These are phyloP conservation scores for Penicillium sp. DNA, from an alignment of 2,329 filamentous ascomycete genomes.

Conservation along the genomic window DNA sequence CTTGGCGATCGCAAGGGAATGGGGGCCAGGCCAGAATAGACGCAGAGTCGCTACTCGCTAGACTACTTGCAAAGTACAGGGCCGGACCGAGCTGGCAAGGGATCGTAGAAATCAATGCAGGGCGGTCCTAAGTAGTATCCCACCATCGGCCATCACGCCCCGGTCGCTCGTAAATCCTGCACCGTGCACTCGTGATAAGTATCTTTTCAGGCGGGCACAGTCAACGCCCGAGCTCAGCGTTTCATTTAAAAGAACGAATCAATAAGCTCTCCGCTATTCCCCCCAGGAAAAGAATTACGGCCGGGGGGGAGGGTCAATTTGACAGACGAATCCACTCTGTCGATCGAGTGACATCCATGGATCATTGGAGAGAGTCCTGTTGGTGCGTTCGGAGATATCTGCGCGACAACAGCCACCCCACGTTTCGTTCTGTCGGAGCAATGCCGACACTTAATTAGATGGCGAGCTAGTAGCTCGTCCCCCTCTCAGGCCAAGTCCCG, in stretches of 20 bases:
- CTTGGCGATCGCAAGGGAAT: not conserved
- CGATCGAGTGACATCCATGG: no score
- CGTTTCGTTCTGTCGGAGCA: conserved; percentile 12
- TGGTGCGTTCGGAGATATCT: not conserved
- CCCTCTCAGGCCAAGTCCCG: not conserved
- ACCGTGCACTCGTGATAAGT: not conserved
- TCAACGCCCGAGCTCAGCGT: conserved; percentile 9
- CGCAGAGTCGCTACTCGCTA: not conserved
- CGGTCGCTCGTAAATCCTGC: not conserved
- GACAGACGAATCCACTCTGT: not conserved
- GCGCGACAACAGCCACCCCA: conserved; percentile 8
- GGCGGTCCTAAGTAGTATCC: not conserved
- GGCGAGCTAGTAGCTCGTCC: not conserved
- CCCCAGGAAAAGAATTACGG: not conserved
- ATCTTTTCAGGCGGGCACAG: not conserved
- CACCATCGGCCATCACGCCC: conserved; percentile 15
- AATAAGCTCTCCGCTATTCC: not conserved
- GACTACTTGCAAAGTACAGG: not conserved
- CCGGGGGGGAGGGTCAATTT: not conserved
- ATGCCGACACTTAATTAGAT: conserved; percentile 5
- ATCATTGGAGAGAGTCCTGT: no score
- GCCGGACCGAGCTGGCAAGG: not conserved
- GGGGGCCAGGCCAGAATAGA: not conserved
- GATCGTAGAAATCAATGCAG: not conserved
- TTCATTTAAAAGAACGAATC: conserved; percentile 2